These are phyloP conservation scores for Dendrocalamus latiflorus DNA, from an alignment of 202 grass and related monocot genomes.

Conservation along the genomic window DNA sequence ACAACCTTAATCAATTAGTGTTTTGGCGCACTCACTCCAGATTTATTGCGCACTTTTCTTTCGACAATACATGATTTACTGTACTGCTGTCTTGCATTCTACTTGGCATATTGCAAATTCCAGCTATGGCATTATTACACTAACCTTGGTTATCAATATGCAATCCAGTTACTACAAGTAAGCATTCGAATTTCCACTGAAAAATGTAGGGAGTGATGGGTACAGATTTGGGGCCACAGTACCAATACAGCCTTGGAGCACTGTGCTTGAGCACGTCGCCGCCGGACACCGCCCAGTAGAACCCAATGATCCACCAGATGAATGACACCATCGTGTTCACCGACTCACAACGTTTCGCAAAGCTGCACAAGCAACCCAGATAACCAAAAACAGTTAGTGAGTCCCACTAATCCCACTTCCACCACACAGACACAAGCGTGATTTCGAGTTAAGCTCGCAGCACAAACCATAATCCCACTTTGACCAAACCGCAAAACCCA, in stretches of 20 bases:
- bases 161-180: not conserved
- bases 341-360: constrained; percentile 63
- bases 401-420: too few species aligned
- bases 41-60: too few species aligned
- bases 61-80: not conserved
- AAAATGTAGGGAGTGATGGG: not conserved
- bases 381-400: not conserved
- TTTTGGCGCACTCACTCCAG: not conserved
- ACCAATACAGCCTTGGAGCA: constrained; percentile 93
- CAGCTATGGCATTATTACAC: not conserved
- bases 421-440: not conserved
- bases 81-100: not conserved
- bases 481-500: not conserved
- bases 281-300: constrained; percentile 82
- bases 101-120: not conserved
- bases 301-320: constrained; percentile 95
- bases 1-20: too few species aligned
- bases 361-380: constrained; percentile 32
- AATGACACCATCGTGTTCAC: constrained; percentile 77
- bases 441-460: not conserved
- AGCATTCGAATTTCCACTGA: not conserved
- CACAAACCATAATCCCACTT: constrained; percentile 27
- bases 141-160: not conserved
- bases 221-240: not conserved
- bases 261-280: constrained; percentile 54